Percentiles rank a stretch among this genome's conserved stretches.
phyloP scores from a whole-genome alignment of 1,284 basidiomycete genomes.

The Sporisorium graminicola region DNA sequence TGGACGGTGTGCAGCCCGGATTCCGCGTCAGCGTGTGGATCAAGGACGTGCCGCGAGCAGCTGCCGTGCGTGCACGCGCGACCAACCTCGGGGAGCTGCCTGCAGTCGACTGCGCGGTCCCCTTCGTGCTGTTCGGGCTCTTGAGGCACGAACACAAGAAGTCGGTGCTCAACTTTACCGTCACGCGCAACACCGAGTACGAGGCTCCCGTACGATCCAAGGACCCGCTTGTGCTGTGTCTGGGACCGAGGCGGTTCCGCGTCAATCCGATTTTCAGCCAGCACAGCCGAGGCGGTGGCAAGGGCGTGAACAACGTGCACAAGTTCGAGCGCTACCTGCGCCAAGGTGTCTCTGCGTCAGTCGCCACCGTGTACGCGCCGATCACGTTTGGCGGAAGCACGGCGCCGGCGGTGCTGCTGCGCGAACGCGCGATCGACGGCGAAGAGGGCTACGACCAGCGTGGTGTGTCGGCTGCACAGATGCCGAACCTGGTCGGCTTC shows the following conservation, averaged over 20 bases:
- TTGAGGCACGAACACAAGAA: slow-evolving; percentile 97
- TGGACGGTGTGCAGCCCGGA: slow-evolving; percentile 59
- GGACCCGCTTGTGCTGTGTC: slow-evolving; percentile 89
- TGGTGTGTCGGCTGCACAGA: slow-evolving; percentile 64
- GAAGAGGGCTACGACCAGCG: slow-evolving; percentile 64
- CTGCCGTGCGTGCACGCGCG: slow-evolving; percentile 55
- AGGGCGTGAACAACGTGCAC: slow-evolving; percentile 94
- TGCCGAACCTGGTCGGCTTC: slow-evolving; percentile 83
- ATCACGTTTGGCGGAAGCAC: slow-evolving; percentile 81
- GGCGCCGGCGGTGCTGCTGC: slow-evolving; percentile 60
- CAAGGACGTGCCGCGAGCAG: slow-evolving; percentile 54
- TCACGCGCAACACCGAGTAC: slow-evolving; percentile 96
- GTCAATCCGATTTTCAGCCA: slow-evolving; percentile 93
- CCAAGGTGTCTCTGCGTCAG: slow-evolving; percentile 79
- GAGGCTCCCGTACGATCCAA: slow-evolving; percentile 89
- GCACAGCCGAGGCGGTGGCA: slow-evolving; percentile 81
- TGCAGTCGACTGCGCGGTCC: slow-evolving; percentile 69
- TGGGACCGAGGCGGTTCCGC: slow-evolving; percentile 85
- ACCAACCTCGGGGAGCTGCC: slow-evolving; percentile 6
- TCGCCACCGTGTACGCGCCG: slow-evolving; percentile 81
- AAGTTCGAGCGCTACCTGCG: slow-evolving; percentile 95
- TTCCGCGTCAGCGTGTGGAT: slow-evolving; percentile 55
- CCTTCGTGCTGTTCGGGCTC: slow-evolving; percentile 84
- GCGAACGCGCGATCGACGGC: slow-evolving; percentile 48
- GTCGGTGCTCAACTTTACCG: slow-evolving; percentile 90